Evolutionary conservation across 179 eudicot species (phyloP).

Genomic region (Sideroxylon spinosum): DNA sequence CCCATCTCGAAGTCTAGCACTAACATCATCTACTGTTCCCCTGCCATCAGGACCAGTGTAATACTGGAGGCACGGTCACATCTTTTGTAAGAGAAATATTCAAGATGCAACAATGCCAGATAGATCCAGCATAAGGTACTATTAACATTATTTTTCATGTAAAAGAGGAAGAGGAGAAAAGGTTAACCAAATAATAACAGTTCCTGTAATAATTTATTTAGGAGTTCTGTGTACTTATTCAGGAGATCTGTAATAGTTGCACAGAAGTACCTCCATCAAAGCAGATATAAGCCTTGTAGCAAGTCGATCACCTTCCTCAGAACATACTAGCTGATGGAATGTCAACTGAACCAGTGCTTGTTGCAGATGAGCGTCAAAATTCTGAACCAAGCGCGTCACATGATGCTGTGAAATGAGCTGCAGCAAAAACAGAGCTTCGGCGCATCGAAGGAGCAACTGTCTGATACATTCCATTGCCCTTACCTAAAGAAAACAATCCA

Average conservation of each 20-base stretch:
- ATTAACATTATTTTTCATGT: neutral
- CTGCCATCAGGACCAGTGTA: conserved; percentile 97
- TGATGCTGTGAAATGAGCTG: conserved; percentile 92
- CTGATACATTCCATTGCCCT: conserved; percentile 93
- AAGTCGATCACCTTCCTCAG: conserved; percentile 89
- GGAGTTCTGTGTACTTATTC: neutral
- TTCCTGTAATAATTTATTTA: neutral
- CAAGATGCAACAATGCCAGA: neutral
- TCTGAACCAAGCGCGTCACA: conserved; percentile 71
- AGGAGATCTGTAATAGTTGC: neutral
- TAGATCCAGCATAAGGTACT: neutral
- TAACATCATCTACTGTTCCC: conserved; percentile 90
- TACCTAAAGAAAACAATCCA: conserved; percentile 47
- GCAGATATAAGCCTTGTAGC: conserved; percentile 91
- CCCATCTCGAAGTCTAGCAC: conserved; percentile 79
- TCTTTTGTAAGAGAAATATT: conserved; percentile 22
- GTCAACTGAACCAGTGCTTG: conserved; percentile 66
- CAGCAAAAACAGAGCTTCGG: conserved; percentile 81
- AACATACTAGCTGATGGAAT: conserved; percentile 85
- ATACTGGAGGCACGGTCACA: conserved; percentile 45
- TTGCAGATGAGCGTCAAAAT: conserved; percentile 53
- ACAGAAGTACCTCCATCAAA: conserved; percentile 78
- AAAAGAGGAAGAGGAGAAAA: neutral
- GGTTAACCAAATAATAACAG: neutral
- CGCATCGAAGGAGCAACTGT: conserved; percentile 86